Conservation (phyloP, 805 yeast species). For the Blastobotrys attinorum region DNA sequence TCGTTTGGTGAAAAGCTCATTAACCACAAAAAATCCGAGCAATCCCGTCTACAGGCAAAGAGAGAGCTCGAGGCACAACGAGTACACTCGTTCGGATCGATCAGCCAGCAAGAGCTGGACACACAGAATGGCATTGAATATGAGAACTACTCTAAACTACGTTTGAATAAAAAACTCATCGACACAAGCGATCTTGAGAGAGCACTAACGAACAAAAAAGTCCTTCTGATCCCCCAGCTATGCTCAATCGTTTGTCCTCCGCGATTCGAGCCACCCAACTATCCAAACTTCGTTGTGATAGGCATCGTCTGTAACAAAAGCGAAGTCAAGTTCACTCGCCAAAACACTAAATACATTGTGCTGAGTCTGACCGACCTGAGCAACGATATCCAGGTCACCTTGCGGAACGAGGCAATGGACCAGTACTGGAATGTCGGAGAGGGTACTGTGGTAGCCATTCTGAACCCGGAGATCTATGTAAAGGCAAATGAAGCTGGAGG, state of each 20-base stretch:
- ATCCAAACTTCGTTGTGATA: slow-evolving; percentile 71
- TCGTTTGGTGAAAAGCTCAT: slow-evolving; percentile 10
- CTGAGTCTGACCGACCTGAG: slow-evolving; percentile 62
- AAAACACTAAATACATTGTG: slow-evolving; percentile 47
- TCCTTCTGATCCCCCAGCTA: slow-evolving; percentile 50
- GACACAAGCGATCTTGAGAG: slow-evolving; percentile 28
- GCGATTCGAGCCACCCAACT: slow-evolving; percentile 55
- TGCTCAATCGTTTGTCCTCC: slow-evolving; percentile 65
- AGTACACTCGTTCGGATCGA: slow-evolving; percentile 3
- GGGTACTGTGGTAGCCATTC: slow-evolving; percentile 66
- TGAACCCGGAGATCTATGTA: slow-evolving; percentile 59
- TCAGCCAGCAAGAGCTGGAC: background rate
- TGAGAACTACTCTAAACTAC: slow-evolving; percentile 40
- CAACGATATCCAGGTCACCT: slow-evolving; percentile 47
- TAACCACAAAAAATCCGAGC: background rate
- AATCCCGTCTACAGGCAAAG: background rate
- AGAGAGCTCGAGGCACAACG: slow-evolving; percentile 5
- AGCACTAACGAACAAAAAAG: slow-evolving; percentile 41
- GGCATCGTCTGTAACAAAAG: slow-evolving; percentile 61
- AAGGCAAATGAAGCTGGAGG: slow-evolving; percentile 22
- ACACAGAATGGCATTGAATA: background rate
- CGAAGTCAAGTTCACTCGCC: slow-evolving; percentile 35
- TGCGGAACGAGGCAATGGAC: slow-evolving; percentile 61
- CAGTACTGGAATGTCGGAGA: slow-evolving; percentile 64
- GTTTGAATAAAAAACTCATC: slow-evolving; percentile 42